Percentiles rank a stretch among this genome's conserved stretches.
These are phyloP conservation scores for Linnemannia zychae DNA, from an alignment of 192 early-diverging fungal genomes.

Conservation along the genomic window DNA sequence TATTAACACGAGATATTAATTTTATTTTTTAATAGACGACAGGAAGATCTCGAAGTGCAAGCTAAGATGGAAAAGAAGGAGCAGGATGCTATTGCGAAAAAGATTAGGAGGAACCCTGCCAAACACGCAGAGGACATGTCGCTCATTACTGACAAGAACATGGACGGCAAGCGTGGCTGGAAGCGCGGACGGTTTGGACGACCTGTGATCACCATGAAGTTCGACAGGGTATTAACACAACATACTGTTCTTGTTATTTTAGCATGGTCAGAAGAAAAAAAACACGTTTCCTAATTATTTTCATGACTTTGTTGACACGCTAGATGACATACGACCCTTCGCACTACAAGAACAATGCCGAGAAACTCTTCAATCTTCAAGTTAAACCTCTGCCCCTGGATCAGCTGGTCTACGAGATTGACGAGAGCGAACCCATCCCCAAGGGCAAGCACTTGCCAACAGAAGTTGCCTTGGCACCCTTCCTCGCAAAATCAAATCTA, in stretches of 20 bases:
- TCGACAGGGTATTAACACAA: constrained; percentile 56
- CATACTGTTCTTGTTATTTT: background rate
- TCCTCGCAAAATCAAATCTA: constrained; percentile 10
- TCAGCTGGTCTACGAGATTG: constrained; percentile 42
- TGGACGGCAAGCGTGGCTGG: constrained; percentile 76
- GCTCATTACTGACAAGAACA: constrained; percentile 77
- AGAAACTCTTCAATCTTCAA: constrained; percentile 64
- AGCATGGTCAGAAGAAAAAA: too few species aligned
- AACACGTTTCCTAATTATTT: background rate
- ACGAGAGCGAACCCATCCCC: constrained; percentile 45
- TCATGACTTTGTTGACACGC: too few species aligned
- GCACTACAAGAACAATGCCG: constrained; percentile 74
- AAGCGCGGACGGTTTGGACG: constrained; percentile 77
- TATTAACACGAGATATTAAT: background rate
- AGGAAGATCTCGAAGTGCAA: constrained; percentile 62
- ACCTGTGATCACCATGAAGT: constrained; percentile 77
- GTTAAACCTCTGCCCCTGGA: constrained; percentile 38
- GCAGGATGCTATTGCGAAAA: constrained; percentile 58
- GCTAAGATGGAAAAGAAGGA: constrained; percentile 55
- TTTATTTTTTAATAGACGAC: constrained; percentile 39
- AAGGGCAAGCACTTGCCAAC: constrained; percentile 50
- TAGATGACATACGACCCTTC: constrained; percentile 77
- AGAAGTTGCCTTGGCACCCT: constrained; percentile 37
- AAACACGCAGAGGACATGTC: constrained; percentile 75
- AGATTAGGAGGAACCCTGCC: constrained; percentile 56